Percentiles rank a stretch among this genome's conserved stretches.
Conservation (phyloP, 2,329 filamentous ascomycete species). For the Metarhizium humberi region DNA sequence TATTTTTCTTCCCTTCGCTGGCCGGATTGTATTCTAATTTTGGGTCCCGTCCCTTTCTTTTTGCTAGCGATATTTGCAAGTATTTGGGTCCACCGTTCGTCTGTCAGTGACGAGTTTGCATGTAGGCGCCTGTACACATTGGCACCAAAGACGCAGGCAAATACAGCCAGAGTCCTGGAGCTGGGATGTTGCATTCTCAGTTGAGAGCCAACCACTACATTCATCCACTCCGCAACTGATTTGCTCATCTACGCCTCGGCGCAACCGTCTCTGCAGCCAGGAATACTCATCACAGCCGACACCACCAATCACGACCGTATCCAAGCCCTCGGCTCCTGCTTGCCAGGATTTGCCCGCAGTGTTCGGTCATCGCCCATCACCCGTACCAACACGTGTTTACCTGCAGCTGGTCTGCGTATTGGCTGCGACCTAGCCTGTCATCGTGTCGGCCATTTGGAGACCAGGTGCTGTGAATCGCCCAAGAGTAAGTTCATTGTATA, state of each 20-base stretch:
- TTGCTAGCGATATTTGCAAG: too few species aligned
- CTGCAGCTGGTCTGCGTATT: neutral
- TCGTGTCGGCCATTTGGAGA: neutral
- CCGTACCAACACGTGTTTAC: neutral
- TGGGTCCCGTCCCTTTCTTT: too few species aligned
- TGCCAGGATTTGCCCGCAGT: neutral
- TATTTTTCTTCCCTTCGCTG: neutral
- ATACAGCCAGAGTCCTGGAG: too few species aligned
- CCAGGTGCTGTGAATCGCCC: neutral
- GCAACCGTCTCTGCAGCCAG: neutral
- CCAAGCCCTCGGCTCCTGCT: neutral
- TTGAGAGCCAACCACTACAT: neutral
- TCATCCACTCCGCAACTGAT: neutral
- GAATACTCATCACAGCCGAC: slow-evolving; percentile 2
- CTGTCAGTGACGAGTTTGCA: too few species aligned
- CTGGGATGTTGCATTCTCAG: too few species aligned
- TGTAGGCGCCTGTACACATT: too few species aligned
- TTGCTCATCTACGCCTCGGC: slow-evolving; percentile 2
- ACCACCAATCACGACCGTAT: slow-evolving; percentile 1
- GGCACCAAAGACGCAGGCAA: too few species aligned
- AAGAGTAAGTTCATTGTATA: neutral
- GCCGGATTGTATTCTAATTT: too few species aligned
- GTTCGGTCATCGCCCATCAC: neutral
- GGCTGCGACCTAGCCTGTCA: neutral
- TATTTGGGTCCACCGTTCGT: too few species aligned